Percentiles rank a stretch among this genome's conserved stretches.
phyloP scores from a whole-genome alignment of 2,329 filamentous ascomycete genomes.

The Fusarium tuaranense region DNA sequence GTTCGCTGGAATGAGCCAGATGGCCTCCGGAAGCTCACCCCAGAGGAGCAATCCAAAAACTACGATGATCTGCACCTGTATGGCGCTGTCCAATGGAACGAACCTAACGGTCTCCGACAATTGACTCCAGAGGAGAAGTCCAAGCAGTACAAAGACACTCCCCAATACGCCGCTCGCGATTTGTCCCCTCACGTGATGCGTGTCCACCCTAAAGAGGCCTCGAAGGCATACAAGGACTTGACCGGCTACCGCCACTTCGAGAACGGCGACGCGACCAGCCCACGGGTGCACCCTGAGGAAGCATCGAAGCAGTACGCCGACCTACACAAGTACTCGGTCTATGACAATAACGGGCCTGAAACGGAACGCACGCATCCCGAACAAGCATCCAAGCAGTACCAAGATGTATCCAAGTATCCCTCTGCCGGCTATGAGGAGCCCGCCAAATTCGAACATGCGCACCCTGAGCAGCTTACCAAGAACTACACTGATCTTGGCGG shows the following conservation, averaged over 20 bases:
- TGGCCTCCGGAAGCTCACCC: conserved; percentile 50
- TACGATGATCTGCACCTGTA: conserved; percentile 56
- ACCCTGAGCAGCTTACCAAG: conserved; percentile 55
- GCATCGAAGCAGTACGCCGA: conserved; percentile 53
- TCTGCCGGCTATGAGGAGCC: conserved; percentile 47
- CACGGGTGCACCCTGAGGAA: conserved; percentile 49
- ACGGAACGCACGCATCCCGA: conserved; percentile 45
- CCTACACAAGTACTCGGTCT: conserved; percentile 48
- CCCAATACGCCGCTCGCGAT: conserved; percentile 47
- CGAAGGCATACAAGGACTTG: conserved; percentile 48
- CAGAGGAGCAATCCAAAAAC: conserved; percentile 51
- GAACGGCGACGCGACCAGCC: conserved; percentile 39
- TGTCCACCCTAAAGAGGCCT: conserved; percentile 45
- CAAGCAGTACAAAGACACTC: conserved; percentile 54
- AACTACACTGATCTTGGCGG: conserved; percentile 56
- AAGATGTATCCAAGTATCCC: conserved; percentile 50
- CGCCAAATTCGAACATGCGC: conserved; percentile 41
- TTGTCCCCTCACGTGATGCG: conserved; percentile 24
- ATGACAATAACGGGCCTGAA: conserved; percentile 40
- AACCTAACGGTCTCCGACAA: conserved; percentile 49
- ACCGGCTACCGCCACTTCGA: conserved; percentile 41
- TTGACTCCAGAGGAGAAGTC: conserved; percentile 53
- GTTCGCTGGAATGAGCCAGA: conserved; percentile 54
- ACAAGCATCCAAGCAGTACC: conserved; percentile 49
- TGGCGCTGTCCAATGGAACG: conserved; percentile 51